phyloP scores from a whole-genome alignment of 768 basidiomycete species.

The Mycena capillaripes region DNA sequence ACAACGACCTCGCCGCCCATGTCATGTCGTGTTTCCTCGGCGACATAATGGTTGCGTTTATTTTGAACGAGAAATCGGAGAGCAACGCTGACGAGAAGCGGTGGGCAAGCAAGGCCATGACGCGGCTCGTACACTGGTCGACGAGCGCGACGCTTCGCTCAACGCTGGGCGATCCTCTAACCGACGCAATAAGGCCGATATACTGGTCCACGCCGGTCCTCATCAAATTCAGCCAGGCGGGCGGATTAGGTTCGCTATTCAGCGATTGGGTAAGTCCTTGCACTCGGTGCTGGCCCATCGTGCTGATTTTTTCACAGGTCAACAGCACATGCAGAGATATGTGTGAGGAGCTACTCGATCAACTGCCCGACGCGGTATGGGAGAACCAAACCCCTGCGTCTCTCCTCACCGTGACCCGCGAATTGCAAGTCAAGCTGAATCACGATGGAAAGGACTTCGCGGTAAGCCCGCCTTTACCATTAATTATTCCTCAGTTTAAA shows the following conservation, averaged over 20 bases:
- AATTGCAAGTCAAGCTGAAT: constrained; percentile 38
- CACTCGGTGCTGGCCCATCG: neutral
- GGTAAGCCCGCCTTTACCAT: neutral
- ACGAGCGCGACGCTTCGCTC: constrained; percentile 34
- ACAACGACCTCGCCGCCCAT: constrained; percentile 40
- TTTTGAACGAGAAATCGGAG: constrained; percentile 33
- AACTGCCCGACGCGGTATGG: constrained; percentile 42
- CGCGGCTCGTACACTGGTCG: constrained; percentile 40
- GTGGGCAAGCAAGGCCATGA: constrained; percentile 37
- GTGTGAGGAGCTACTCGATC: too few relatives aligned
- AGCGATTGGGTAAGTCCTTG: constrained; percentile 41
- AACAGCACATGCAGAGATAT: constrained; percentile 38
- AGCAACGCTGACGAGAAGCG: constrained; percentile 34
- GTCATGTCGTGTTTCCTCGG: constrained; percentile 42
- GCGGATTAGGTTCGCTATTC: constrained; percentile 44
- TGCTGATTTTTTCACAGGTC: constrained; percentile 22
- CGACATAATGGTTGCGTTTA: constrained; percentile 43
- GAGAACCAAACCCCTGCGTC: constrained; percentile 41
- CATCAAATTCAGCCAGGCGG: constrained; percentile 41
- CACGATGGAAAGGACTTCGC: constrained; percentile 29
- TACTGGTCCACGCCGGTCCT: constrained; percentile 39
- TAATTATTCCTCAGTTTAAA: neutral
- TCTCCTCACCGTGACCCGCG: constrained; percentile 38
- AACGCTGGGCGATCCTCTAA: constrained; percentile 42
- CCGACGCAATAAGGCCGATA: constrained; percentile 45